Conservation (phyloP, 2,329 filamentous ascomycete genomes). For the Cercospora sesami region DNA sequence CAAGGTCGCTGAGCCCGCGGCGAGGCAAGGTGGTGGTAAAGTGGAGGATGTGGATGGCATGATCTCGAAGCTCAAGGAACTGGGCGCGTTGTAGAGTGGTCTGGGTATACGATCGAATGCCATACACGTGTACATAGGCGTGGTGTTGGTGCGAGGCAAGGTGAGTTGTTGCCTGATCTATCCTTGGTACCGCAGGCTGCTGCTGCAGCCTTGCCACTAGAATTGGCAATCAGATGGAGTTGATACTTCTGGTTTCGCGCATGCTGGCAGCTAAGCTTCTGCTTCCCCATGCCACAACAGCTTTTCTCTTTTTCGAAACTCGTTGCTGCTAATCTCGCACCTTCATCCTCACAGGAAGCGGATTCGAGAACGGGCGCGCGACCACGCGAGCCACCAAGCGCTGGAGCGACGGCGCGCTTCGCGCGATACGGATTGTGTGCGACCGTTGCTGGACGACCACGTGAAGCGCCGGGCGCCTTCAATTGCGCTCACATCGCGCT, state of each 20-base stretch:
- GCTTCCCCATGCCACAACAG: background rate
- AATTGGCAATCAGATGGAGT: background rate
- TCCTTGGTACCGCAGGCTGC: constrained; percentile 2
- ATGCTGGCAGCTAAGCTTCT: background rate
- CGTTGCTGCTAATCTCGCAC: background rate
- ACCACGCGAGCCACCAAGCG: background rate
- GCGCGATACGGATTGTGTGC: background rate
- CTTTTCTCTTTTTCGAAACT: background rate
- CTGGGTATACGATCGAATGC: constrained; percentile 2
- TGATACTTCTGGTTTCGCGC: background rate
- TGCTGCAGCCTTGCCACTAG: constrained; percentile 6
- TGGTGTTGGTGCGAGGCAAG: constrained; percentile 1
- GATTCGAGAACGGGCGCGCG: background rate
- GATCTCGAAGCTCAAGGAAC: constrained; percentile 89
- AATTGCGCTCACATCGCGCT: background rate
- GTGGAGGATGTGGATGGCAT: constrained; percentile 97
- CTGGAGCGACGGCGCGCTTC: background rate
- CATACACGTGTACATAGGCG: constrained; percentile 13
- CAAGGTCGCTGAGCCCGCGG: constrained; percentile 84
- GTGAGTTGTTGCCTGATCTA: constrained; percentile 14
- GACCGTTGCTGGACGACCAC: background rate
- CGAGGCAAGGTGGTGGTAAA: constrained; percentile 90
- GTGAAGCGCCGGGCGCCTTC: background rate
- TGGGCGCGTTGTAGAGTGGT: constrained; percentile 72
- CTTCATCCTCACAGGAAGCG: background rate